These are phyloP conservation scores for Inosperma sp. DNA, from an alignment of 768 basidiomycete genomes.

Conservation along the genomic window DNA sequence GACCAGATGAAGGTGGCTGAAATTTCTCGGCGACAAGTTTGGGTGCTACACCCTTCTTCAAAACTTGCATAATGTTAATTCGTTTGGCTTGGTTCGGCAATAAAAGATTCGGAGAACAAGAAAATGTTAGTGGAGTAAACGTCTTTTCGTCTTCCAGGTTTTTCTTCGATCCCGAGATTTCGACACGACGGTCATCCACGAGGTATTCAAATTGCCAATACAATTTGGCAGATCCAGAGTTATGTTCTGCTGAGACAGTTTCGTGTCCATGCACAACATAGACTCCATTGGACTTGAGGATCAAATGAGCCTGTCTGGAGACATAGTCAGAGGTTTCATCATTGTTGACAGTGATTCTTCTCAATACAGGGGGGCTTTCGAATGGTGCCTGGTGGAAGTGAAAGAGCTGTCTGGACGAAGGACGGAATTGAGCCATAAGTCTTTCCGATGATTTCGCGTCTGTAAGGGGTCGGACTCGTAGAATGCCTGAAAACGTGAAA, in stretches of 20 bases:
- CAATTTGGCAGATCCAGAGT: conserved; percentile 38
- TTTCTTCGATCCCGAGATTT: conserved; percentile 44
- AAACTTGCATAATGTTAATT: conserved; percentile 61
- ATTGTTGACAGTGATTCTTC: conserved; percentile 61
- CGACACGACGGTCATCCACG: conserved; percentile 55
- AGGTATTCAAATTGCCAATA: conserved; percentile 79
- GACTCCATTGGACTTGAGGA: conserved; percentile 65
- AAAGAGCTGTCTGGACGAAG: conserved; percentile 52
- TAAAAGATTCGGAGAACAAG: conserved; percentile 67
- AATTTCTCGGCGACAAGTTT: conserved; percentile 63
- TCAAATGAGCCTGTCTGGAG: conserved; percentile 68
- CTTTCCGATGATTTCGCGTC: conserved; percentile 13
- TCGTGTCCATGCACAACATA: conserved; percentile 73
- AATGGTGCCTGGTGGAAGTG: conserved; percentile 69
- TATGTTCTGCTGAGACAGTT: conserved; percentile 26
- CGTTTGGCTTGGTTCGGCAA: conserved; percentile 62
- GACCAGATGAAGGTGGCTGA: conserved; percentile 31
- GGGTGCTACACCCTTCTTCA: conserved; percentile 64
- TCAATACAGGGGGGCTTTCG: conserved; percentile 62
- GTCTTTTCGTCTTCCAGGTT: conserved; percentile 63
- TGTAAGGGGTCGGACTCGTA: conserved; percentile 31
- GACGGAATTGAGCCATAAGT: conserved; percentile 62
- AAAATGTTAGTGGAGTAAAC: conserved; percentile 67
- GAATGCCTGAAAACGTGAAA: conserved; percentile 56
- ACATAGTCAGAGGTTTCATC: conserved; percentile 71